Evolutionary conservation across 1,284 basidiomycete genomes (phyloP).

Genomic region (Hymenochaete sp.): DNA sequence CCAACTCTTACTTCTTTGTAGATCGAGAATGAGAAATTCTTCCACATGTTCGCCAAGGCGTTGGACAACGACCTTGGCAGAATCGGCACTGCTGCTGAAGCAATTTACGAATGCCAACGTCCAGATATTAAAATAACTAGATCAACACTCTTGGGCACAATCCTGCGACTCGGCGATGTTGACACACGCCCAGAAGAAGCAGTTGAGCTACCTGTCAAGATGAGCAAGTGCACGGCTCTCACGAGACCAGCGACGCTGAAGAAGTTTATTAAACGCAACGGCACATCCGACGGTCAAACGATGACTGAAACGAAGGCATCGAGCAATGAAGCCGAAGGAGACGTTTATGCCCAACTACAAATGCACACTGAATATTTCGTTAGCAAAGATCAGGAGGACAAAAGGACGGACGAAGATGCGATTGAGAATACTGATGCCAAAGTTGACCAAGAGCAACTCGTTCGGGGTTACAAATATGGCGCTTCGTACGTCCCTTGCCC

Average conservation of each 20-base stretch:
- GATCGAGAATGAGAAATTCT: conserved; percentile 77
- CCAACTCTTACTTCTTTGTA: conserved; percentile 26
- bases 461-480: conserved; percentile 88
- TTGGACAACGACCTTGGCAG: conserved; percentile 38
- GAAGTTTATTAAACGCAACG: conserved; percentile 52
- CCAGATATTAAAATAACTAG: conserved; percentile 66
- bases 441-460: conserved; percentile 67
- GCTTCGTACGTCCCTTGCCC: conserved; percentile 81
- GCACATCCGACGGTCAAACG: conserved; percentile 20
- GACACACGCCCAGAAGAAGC: conserved; percentile 58
- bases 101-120: conserved; percentile 55
- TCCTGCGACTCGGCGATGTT: conserved; percentile 69
- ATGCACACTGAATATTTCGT: conserved; percentile 52
- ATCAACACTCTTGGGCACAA: conserved; percentile 53
- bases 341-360: conserved; percentile 44
- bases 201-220: conserved; percentile 67
- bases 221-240: conserved; percentile 77
- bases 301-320: conserved; percentile 18
- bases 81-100: conserved; percentile 64
- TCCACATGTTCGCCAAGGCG: conserved; percentile 40
- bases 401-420: conserved; percentile 21
- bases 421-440: conserved; percentile 27
- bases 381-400: conserved; percentile 29
- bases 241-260: conserved; percentile 74
- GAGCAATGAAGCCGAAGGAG: conserved; percentile 27